Evolutionary conservation across 75 land plant genomes (phyloP).

Genomic region (Cryptomeria japonica): DNA sequence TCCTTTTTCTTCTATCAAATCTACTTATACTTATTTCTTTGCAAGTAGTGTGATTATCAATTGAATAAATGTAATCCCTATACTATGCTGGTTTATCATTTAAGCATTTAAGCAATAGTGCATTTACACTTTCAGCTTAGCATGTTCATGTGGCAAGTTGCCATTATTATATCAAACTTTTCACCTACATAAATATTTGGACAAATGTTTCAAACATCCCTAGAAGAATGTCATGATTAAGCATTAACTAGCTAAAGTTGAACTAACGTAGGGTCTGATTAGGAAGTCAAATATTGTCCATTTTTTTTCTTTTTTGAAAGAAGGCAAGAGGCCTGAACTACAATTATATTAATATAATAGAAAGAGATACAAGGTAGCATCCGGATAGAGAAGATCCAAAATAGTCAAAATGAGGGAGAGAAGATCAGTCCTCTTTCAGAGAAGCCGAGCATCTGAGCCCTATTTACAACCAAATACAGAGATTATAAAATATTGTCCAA

Average conservation of each 20-base stretch:
- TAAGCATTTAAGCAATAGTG: neutral
- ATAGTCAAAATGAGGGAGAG: too few species aligned
- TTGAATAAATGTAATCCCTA: neutral
- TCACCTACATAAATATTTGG: neutral
- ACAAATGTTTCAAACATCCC: neutral
- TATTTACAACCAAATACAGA: too few species aligned
- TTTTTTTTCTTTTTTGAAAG: too few species aligned
- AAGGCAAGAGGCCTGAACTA: too few species aligned
- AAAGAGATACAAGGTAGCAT: too few species aligned
- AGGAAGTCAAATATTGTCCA: neutral
- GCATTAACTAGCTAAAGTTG: neutral
- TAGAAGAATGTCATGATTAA: neutral
- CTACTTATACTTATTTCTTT: neutral
- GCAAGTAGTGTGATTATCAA: neutral
- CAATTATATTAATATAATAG: too few species aligned
- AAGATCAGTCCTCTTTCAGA: too few species aligned
- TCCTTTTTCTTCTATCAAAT: neutral
- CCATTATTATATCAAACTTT: neutral
- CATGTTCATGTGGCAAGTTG: neutral
- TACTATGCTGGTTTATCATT: neutral
- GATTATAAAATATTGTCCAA: neutral
- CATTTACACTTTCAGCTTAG: neutral
- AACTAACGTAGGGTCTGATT: neutral
- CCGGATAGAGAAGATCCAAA: too few species aligned
- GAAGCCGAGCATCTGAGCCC: too few species aligned